Percentiles rank a stretch among this genome's conserved stretches.
Evolutionary conservation across 1,139 yeast species (phyloP).

Genomic region (Protomyces gravidus): DNA sequence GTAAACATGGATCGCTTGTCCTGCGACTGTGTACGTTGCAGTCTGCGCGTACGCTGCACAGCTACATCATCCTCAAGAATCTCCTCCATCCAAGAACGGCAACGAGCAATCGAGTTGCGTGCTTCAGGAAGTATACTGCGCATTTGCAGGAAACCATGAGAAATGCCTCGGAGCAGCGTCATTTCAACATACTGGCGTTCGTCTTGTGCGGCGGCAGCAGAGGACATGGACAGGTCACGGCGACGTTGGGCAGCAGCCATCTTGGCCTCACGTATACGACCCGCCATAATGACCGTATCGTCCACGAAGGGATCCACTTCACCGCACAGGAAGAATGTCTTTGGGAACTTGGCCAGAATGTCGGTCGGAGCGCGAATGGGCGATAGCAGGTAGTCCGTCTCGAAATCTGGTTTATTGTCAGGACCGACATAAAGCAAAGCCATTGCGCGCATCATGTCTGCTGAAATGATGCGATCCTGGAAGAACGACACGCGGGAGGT

Average conservation of each 20-base stretch:
- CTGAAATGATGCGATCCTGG: conserved; percentile 35
- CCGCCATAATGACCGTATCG: conserved; percentile 37
- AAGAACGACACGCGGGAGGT: conserved; percentile 37
- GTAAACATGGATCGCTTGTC: not conserved
- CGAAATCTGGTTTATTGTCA: conserved; percentile 35
- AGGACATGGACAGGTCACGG: conserved; percentile 30
- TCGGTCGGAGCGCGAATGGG: conserved; percentile 36
- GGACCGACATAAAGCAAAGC: conserved; percentile 37
- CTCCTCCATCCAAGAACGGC: conserved; percentile 36
- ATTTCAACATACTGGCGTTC: conserved; percentile 38
- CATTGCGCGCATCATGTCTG: conserved; percentile 37
- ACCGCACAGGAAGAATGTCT: conserved; percentile 37
- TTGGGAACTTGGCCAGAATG: conserved; percentile 36
- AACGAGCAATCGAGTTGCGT: conserved; percentile 35
- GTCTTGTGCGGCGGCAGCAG: conserved; percentile 15
- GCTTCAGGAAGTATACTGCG: conserved; percentile 45
- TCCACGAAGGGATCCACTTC: conserved; percentile 38
- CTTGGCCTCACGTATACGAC: conserved; percentile 45
- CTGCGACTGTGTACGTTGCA: not conserved
- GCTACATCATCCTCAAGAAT: conserved; percentile 25
- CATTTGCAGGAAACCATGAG: conserved; percentile 50
- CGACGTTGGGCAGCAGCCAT: conserved; percentile 31
- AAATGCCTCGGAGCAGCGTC: conserved; percentile 44
- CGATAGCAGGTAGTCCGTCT: conserved; percentile 36
- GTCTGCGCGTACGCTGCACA: not conserved